Evolutionary conservation across 2,329 filamentous ascomycete species (phyloP).

Genomic region (Scytalidium lignicola): DNA sequence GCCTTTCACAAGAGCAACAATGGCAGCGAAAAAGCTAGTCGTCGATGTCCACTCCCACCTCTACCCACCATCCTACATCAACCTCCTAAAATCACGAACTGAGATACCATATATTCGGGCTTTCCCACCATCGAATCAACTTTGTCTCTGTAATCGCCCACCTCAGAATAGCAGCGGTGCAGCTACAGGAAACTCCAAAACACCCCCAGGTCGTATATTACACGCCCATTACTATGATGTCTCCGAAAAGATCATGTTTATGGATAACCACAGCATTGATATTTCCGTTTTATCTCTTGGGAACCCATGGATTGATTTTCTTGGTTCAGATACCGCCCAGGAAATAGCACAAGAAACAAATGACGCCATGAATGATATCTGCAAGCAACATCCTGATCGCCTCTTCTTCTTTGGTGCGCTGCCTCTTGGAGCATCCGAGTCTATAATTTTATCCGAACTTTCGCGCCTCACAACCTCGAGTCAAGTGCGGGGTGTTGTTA

Average conservation of each 20-base stretch:
- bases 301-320: constrained; percentile 91
- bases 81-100: constrained; percentile 52
- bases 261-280: constrained; percentile 77
- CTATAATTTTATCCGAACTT: constrained; percentile 61
- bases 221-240: constrained; percentile 81
- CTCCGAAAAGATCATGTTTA: constrained; percentile 75
- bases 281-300: constrained; percentile 82
- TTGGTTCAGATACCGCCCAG: constrained; percentile 55
- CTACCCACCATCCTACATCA: constrained; percentile 62
- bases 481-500: constrained; percentile 75
- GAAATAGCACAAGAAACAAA: constrained; percentile 66
- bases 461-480: constrained; percentile 54
- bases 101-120: constrained; percentile 67
- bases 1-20: constrained; percentile 62
- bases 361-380: constrained; percentile 70
- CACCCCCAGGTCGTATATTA: constrained; percentile 62
- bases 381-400: constrained; percentile 57
- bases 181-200: too few species aligned
- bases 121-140: constrained; percentile 45
- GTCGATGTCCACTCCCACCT: constrained; percentile 70
- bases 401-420: constrained; percentile 81
- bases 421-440: constrained; percentile 64
- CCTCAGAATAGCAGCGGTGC: too few species aligned
- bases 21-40: constrained; percentile 95
- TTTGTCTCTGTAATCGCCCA: too few species aligned